phyloP scores from a whole-genome alignment of 2,329 filamentous ascomycete genomes.

The Tolypocladium nubicola region DNA sequence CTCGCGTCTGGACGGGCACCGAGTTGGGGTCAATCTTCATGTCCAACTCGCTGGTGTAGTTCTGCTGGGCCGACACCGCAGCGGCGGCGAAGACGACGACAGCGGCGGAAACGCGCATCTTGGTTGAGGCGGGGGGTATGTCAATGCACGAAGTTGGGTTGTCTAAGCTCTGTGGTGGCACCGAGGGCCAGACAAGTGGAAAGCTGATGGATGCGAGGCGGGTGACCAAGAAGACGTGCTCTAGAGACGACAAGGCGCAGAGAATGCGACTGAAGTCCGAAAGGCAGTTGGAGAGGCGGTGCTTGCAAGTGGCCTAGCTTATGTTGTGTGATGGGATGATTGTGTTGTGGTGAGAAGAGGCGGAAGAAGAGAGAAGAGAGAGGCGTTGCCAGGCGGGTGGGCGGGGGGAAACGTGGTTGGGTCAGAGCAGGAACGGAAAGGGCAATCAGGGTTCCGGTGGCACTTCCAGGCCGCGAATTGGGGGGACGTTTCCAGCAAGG shows the following conservation, averaged over 20 bases:
- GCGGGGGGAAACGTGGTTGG: neutral
- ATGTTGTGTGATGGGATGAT: conserved; percentile 5
- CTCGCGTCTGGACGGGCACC: conserved; percentile 22
- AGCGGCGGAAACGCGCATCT: conserved; percentile 30
- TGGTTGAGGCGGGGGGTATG: conserved; percentile 11
- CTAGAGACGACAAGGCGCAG: neutral
- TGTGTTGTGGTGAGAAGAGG: conserved; percentile 1
- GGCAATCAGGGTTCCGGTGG: neutral
- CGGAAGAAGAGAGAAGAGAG: conserved; percentile 1
- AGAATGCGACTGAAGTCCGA: neutral
- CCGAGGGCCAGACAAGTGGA: neutral
- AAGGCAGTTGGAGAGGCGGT: neutral
- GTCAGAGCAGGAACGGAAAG: neutral
- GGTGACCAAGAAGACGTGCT: neutral
- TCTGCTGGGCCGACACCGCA: conserved; percentile 30
- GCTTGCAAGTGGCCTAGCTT: conserved; percentile 2
- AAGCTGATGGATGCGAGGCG: neutral
- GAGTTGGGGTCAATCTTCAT: conserved; percentile 29
- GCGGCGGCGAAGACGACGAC: conserved; percentile 33
- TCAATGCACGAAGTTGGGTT: neutral
- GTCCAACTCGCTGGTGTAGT: conserved; percentile 31
- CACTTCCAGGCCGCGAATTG: neutral
- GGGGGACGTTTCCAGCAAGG: neutral
- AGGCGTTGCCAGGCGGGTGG: neutral
- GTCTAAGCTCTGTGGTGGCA: neutral